Percentiles rank a stretch among this genome's conserved stretches.
These are phyloP conservation scores for Yamadazyma laniorum DNA, from an alignment of 805 yeast genomes.

Conservation along the genomic window DNA sequence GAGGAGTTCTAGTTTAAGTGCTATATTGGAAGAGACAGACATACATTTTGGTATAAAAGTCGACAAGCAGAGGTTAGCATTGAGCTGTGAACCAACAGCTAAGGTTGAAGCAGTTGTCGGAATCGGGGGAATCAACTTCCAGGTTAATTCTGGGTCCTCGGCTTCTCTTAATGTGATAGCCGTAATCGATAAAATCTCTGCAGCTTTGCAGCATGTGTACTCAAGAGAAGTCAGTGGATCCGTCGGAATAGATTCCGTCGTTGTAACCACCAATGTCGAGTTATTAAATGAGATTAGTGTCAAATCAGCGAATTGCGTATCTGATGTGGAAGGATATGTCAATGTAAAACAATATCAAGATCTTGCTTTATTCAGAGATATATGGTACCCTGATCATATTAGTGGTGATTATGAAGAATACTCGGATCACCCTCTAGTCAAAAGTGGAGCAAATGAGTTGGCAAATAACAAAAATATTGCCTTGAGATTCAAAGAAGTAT, in stretches of 20 bases:
- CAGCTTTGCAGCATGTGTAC: constrained; percentile 84
- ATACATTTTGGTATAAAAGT: constrained; percentile 61
- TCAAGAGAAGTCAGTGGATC: constrained; percentile 88
- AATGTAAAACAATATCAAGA: constrained; percentile 88
- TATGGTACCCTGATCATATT: constrained; percentile 59
- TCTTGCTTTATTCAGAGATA: constrained; percentile 73
- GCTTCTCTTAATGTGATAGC: constrained; percentile 42
- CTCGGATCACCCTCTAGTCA: background rate
- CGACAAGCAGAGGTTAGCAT: constrained; percentile 68
- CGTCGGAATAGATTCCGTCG: constrained; percentile 43
- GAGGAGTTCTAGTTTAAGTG: constrained; percentile 18
- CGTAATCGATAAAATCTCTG: constrained; percentile 54
- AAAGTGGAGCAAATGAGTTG: constrained; percentile 1
- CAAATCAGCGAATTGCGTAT: constrained; percentile 50
- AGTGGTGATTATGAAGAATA: background rate
- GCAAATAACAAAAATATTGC: constrained; percentile 40
- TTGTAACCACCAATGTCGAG: constrained; percentile 49
- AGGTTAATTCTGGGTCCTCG: constrained; percentile 51
- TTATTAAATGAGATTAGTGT: constrained; percentile 41
- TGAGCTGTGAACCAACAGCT: constrained; percentile 93
- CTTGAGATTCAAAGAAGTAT: constrained; percentile 52
- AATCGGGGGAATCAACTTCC: constrained; percentile 62
- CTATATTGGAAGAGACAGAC: constrained; percentile 53
- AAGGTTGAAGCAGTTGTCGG: constrained; percentile 85
- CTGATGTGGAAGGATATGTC: constrained; percentile 58